phyloP scores from a whole-genome alignment of 139 green algal genomes.

The Pleodorina starrii region DNA sequence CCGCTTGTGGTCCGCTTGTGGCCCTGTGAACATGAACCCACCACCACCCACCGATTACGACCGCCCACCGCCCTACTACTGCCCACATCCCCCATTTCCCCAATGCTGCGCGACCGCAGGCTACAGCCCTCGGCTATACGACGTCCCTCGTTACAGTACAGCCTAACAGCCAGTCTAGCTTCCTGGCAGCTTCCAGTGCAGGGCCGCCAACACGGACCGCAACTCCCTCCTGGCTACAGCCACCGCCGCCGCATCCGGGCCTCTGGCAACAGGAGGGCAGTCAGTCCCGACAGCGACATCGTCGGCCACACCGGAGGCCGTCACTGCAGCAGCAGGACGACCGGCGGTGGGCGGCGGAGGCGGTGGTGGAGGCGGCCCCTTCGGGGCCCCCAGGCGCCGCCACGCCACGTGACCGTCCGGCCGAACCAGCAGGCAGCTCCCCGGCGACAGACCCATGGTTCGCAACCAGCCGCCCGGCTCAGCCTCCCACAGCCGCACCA shows the following conservation, averaged over 20 bases:
- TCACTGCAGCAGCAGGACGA: neutral
- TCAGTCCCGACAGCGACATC: neutral
- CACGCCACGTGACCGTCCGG: conserved; percentile 90
- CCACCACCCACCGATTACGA: no score
- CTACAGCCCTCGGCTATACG: no score
- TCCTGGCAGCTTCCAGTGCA: conserved; percentile 41
- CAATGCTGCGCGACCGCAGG: no score
- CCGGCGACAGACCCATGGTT: conserved; percentile 42
- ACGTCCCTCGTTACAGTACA: no score
- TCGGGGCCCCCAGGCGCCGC: conserved; percentile 47
- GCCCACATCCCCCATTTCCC: no score
- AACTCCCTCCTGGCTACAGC: neutral
- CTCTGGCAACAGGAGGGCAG: neutral
- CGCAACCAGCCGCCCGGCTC: conserved; percentile 26
- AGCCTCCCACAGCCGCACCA: conserved; percentile 42
- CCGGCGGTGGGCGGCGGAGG: neutral
- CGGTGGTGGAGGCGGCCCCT: neutral
- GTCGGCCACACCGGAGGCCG: neutral
- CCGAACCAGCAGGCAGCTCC: conserved; percentile 77
- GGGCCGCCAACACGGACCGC: neutral
- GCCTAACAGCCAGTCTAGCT: no score
- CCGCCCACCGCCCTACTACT: no score
- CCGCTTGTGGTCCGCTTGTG: no score
- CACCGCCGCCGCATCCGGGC: neutral
- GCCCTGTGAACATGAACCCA: no score